Percentiles rank a stretch among this genome's conserved stretches.
phyloP scores from a whole-genome alignment of 768 basidiomycete genomes.

The Collybiopsis confluens region DNA sequence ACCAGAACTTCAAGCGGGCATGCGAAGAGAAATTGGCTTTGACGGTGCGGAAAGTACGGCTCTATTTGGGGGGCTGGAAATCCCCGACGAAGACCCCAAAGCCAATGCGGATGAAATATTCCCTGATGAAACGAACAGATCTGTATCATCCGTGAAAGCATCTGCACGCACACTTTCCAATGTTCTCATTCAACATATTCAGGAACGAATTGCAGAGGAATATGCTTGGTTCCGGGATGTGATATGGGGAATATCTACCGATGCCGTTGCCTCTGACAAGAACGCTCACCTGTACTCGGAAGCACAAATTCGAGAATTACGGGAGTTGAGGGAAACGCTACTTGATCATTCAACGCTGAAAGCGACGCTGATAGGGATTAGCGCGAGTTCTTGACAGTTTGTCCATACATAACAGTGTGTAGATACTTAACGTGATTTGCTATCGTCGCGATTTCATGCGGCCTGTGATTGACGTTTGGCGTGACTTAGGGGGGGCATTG shows the following conservation, averaged over 20 bases:
- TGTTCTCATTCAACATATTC: slow-evolving; percentile 73
- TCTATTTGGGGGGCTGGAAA: slow-evolving; percentile 83
- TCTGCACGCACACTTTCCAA: neutral
- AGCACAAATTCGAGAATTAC: slow-evolving; percentile 30
- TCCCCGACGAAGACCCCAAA: slow-evolving; percentile 37
- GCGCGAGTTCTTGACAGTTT: neutral
- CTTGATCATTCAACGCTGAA: slow-evolving; percentile 11
- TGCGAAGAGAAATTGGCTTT: slow-evolving; percentile 54
- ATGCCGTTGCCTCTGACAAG: neutral
- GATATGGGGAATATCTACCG: slow-evolving; percentile 45
- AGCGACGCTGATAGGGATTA: slow-evolving; percentile 13
- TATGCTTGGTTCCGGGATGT: slow-evolving; percentile 73
- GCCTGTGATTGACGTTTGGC: too few relatives aligned
- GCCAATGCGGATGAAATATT: neutral
- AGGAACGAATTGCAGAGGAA: slow-evolving; percentile 68
- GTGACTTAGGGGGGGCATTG: too few relatives aligned
- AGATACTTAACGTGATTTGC: too few relatives aligned
- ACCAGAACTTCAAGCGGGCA: slow-evolving; percentile 50
- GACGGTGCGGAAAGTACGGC: slow-evolving; percentile 52
- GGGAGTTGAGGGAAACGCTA: slow-evolving; percentile 21
- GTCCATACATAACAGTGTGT: too few relatives aligned
- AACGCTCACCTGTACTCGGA: slow-evolving; percentile 17
- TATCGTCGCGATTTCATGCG: too few relatives aligned
- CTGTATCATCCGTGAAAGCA: neutral
- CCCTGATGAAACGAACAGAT: neutral